Conservation (phyloP, 257 asterid genomes). For the Nicotiana benthamiana region DNA sequence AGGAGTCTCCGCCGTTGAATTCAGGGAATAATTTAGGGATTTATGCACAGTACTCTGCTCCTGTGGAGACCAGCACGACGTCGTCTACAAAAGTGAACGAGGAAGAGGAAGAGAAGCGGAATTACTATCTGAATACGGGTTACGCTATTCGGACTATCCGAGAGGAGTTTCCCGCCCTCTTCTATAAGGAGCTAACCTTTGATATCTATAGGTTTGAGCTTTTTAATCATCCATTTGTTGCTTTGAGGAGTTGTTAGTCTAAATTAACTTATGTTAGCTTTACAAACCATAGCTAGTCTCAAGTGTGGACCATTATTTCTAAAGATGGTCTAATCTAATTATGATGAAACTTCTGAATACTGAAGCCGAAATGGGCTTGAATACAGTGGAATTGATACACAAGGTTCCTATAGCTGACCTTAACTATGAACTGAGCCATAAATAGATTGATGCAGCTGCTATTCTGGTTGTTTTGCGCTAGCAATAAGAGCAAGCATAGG, state of each 20-base stretch:
- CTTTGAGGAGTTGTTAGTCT: background rate
- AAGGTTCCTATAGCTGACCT: background rate
- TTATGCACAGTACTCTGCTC: slow-evolving; percentile 36
- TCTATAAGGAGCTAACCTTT: slow-evolving; percentile 63
- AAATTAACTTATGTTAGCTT: background rate
- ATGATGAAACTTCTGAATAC: background rate
- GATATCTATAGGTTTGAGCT: slow-evolving; percentile 69
- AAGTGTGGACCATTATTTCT: background rate
- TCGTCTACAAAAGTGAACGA: slow-evolving; percentile 26
- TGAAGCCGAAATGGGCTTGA: background rate
- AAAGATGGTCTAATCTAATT: background rate
- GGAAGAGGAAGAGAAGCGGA: slow-evolving; percentile 70
- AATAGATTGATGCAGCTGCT: background rate
- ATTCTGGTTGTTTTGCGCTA: background rate
- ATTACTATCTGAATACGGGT: slow-evolving; percentile 75
- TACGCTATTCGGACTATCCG: slow-evolving; percentile 84
- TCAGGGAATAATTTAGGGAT: slow-evolving; percentile 36
- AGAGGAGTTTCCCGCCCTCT: slow-evolving; percentile 80
- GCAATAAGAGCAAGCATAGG: background rate
- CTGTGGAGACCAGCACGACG: slow-evolving; percentile 36
- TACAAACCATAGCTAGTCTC: background rate
- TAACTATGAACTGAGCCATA: background rate
- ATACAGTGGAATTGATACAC: background rate
- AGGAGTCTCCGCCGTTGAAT: slow-evolving; percentile 32
- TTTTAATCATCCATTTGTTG: background rate